Evolutionary conservation across 2,329 filamentous ascomycete species (phyloP).

Genomic region (Colletotrichum caudatum): DNA sequence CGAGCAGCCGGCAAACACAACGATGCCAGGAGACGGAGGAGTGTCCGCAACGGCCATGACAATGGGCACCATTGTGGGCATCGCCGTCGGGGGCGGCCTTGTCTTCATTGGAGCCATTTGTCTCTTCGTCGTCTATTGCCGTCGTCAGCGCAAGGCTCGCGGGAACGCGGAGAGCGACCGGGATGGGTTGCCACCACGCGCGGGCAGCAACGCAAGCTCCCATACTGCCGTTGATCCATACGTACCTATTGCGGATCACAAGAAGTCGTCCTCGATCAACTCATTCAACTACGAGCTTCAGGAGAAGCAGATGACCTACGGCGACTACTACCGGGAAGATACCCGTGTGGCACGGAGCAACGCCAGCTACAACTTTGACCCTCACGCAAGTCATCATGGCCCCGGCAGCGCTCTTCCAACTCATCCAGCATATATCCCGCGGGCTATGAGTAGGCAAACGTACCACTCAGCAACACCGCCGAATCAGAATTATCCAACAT

Average conservation of each 20-base stretch:
- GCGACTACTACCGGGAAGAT: conserved; percentile 53
- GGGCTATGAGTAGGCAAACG: conserved; percentile 48
- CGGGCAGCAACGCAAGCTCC: conserved; percentile 37
- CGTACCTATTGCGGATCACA: conserved; percentile 44
- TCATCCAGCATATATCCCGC: conserved; percentile 63
- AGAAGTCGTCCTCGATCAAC: conserved; percentile 45
- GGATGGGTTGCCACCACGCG: conserved; percentile 1
- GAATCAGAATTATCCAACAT: background rate
- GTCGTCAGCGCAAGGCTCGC: conserved; percentile 52
- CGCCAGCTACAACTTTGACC: conserved; percentile 48
- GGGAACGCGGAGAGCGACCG: too few relatives aligned
- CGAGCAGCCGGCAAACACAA: conserved; percentile 45
- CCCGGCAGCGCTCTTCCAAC: conserved; percentile 55
- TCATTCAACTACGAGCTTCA: conserved; percentile 44
- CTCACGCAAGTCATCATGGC: conserved; percentile 43
- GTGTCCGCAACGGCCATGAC: conserved; percentile 53
- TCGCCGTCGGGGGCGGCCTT: conserved; percentile 60
- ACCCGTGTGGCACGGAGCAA: conserved; percentile 34
- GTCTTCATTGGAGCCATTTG: conserved; percentile 56
- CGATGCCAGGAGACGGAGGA: conserved; percentile 45
- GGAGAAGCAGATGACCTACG: conserved; percentile 48
- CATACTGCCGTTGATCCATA: conserved; percentile 15
- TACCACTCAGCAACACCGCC: conserved; percentile 32
- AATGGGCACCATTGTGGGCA: conserved; percentile 65
- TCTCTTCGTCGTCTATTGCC: conserved; percentile 63